Evolutionary conservation across 2,329 filamentous ascomycete genomes (phyloP), one percentile per base, ranked within the genome.

Genomic region (Neonectria hederae): DNA sequence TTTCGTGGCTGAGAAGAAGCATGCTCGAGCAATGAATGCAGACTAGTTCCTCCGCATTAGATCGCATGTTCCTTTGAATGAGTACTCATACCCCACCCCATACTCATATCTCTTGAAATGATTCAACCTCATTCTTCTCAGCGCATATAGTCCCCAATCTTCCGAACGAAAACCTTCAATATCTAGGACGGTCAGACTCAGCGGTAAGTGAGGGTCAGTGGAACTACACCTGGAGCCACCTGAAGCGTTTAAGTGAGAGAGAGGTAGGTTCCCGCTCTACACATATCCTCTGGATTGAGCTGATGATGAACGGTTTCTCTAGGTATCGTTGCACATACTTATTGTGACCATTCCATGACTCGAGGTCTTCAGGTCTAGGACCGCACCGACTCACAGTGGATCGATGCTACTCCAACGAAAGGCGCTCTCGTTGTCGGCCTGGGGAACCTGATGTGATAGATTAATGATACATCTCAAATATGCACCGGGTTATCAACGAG

Each of bases 351-450:
- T 83, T 58, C 75, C 53, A 61, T 74, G 5, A 75, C 75, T 2
- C 82, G 80, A 1, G 82, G 83, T 0, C 73, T 84, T 4, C 80
- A 84, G 65, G 82, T 83, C 0, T 72, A 84, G 8, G 82, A 22
- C 24, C 42, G 80, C 56, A 81, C 81, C 26, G 60, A 78, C 65
- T 67, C 77, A 13, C 66, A 80, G 45, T 85, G 82, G 82, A 73
- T 84, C 32, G 74, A 76, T 8, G 81, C 82, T 0, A 65, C 69
- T 4, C 80, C 82, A 2, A 70, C 83, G 1, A 76, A 77, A 1
- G 80, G 77, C 1, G 78, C 83, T 0, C 78, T 85, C 49, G 82
- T 86, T 17, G 81, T 86, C n/a, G 86, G 86, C 56, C 81, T 86
- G 19, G 84, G 79, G 6, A 83, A 86, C 68, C 83, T 81, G 57